Conservation (phyloP, 164 flowering plant species). For the Litsea cubeba region DNA sequence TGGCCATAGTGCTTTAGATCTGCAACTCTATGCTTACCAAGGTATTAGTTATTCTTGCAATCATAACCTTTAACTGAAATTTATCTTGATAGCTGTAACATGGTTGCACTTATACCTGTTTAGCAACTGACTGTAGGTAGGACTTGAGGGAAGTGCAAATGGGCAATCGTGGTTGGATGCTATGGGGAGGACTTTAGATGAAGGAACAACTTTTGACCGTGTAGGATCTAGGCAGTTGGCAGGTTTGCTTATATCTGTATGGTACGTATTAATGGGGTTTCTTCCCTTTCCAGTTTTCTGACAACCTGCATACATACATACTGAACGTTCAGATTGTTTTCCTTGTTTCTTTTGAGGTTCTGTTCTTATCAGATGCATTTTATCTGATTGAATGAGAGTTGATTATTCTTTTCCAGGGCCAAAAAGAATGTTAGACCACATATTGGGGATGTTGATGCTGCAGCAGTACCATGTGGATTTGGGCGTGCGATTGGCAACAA, state of each 20-base stretch:
- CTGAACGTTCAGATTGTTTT: neutral
- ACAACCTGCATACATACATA: neutral
- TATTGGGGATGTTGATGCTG: conserved; percentile 90
- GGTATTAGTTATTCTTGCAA: neutral
- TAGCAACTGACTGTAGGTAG: conserved; percentile 51
- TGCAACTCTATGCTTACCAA: neutral
- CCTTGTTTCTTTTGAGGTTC: neutral
- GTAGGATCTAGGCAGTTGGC: conserved; percentile 96
- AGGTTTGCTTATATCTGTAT: conserved; percentile 74
- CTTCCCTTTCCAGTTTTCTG: neutral
- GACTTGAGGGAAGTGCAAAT: conserved; percentile 83
- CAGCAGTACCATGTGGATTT: conserved; percentile 92
- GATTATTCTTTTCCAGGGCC: conserved; percentile 41
- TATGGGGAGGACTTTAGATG: conserved; percentile 79
- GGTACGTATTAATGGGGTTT: conserved; percentile 38
- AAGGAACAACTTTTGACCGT: conserved; percentile 69
- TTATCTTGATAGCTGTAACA: neutral
- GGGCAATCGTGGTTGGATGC: conserved; percentile 90
- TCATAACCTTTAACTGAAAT: neutral
- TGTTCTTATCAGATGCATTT: neutral
- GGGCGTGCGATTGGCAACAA: conserved; percentile 97
- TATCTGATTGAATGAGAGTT: neutral
- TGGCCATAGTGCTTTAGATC: neutral
- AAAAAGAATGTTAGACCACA: conserved; percentile 57
- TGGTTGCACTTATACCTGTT: conserved; percentile 4